Conservation (phyloP, 2,329 filamentous ascomycete species). For the Lasiodiplodia sp. region DNA sequence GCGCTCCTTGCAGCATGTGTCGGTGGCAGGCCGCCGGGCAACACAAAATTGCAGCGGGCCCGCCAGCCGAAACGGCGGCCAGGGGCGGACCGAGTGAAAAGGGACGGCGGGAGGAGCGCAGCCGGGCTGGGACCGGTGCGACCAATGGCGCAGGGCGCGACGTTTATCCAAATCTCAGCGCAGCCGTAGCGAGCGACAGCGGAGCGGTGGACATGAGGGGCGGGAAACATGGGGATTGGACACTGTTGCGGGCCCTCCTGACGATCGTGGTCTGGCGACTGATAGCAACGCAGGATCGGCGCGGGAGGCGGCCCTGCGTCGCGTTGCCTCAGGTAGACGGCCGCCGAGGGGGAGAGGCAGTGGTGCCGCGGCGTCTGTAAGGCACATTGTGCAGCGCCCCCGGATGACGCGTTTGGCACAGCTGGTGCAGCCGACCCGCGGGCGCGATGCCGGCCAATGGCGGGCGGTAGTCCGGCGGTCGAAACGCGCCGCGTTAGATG, state of each 20-base stretch:
- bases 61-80: constrained; percentile 24
- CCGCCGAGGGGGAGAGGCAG: not conserved
- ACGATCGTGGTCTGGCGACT: constrained; percentile 18
- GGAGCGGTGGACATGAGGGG: constrained; percentile 21
- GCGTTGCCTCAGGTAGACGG: constrained; percentile 23
- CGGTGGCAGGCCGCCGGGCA: constrained; percentile 7
- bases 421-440: constrained; percentile 14
- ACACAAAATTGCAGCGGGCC: constrained; percentile 24
- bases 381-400: not conserved
- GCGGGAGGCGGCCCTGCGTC: constrained; percentile 22
- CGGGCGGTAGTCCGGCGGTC: constrained; percentile 1
- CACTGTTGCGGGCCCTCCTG: constrained; percentile 14
- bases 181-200: constrained; percentile 10
- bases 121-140: not conserved
- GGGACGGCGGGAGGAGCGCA: constrained; percentile 22
- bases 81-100: constrained; percentile 25
- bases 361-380: constrained; percentile 24
- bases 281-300: constrained; percentile 16
- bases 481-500: constrained; percentile 24
- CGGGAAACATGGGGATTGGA: constrained; percentile 27
- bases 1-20: constrained; percentile 16
- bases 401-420: constrained; percentile 14
- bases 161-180: constrained; percentile 27
- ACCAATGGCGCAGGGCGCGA: constrained; percentile 17
- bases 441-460: constrained; percentile 21